A percentile compares a stretch with the other conserved stretches of the same genome.
Evolutionary conservation across 2,329 filamentous ascomycete genomes (phyloP).

Genomic region (Fusarium ambrosium): DNA sequence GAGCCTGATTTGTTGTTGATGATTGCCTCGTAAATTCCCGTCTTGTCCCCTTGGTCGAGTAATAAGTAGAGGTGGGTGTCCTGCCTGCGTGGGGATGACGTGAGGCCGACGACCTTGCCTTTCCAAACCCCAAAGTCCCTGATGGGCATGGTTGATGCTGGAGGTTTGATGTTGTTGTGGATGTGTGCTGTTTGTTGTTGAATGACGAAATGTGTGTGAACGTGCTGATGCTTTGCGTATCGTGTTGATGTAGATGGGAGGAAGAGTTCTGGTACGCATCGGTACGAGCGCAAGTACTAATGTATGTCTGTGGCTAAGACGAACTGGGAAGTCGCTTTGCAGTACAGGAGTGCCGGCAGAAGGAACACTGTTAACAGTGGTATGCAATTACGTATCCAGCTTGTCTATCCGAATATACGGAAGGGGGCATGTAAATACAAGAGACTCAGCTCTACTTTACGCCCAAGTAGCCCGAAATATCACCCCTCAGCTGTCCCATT

Average conservation of each 20-base stretch:
- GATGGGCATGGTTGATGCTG: neutral
- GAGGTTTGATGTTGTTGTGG: neutral
- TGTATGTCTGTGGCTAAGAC: neutral
- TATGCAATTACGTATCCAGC: neutral
- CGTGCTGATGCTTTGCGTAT: neutral
- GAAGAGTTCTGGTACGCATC: neutral
- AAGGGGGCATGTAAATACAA: neutral
- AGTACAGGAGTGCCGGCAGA: neutral
- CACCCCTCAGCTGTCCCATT: neutral
- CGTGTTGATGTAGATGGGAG: neutral
- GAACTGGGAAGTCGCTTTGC: neutral
- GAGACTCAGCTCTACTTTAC: neutral
- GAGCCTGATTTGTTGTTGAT: neutral
- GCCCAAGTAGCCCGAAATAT: neutral
- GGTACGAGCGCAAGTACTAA: neutral
- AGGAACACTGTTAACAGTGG: neutral
- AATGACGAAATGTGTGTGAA: neutral
- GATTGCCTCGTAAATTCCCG: neutral
- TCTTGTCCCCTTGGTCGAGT: neutral
- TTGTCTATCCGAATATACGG: neutral
- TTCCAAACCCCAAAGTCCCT: conserved; percentile 3
- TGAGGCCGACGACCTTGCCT: conserved; percentile 2
- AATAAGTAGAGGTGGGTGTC: neutral
- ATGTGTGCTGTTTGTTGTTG: neutral
- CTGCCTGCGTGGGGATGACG: neutral